Percentiles rank a stretch among this genome's conserved stretches.
phyloP scores from a whole-genome alignment of 306 rosid species.

The Cicer yamashitae region DNA sequence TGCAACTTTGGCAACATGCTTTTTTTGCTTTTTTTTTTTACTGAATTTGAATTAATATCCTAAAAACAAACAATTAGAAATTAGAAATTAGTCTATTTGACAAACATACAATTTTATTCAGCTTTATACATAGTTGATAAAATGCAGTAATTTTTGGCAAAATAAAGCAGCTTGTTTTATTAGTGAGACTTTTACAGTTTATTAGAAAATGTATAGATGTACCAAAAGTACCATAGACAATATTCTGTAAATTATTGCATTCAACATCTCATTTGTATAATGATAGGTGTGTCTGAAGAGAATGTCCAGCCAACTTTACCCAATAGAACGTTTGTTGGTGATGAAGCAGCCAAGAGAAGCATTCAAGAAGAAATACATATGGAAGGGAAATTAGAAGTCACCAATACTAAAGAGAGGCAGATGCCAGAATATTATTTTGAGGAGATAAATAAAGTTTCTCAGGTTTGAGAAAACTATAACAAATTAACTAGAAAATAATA shows the following conservation, averaged over 20 bases:
- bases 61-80: too few relatives aligned
- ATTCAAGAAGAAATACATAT: constrained; percentile 35
- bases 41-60: too few relatives aligned
- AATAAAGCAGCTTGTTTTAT: too few relatives aligned
- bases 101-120: too few relatives aligned
- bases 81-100: too few relatives aligned
- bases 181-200: too few relatives aligned
- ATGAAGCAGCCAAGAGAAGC: constrained; percentile 17
- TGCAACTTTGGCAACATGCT: neutral
- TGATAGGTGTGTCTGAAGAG: constrained; percentile 24
- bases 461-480: neutral
- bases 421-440: constrained; percentile 22
- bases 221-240: too few relatives aligned
- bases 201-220: too few relatives aligned
- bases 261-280: constrained; percentile 5
- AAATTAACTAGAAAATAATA: neutral
- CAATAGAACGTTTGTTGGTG: neutral
- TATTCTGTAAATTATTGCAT: neutral
- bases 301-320: neutral
- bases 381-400: constrained; percentile 34
- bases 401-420: constrained; percentile 23
- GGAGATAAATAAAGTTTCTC: neutral
- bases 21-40: too few relatives aligned
- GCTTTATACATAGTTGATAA: too few relatives aligned
- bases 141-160: too few relatives aligned